phyloP scores from a whole-genome alignment of 2,329 filamentous ascomycete species.

The Microcyclospora tardicrescens region DNA sequence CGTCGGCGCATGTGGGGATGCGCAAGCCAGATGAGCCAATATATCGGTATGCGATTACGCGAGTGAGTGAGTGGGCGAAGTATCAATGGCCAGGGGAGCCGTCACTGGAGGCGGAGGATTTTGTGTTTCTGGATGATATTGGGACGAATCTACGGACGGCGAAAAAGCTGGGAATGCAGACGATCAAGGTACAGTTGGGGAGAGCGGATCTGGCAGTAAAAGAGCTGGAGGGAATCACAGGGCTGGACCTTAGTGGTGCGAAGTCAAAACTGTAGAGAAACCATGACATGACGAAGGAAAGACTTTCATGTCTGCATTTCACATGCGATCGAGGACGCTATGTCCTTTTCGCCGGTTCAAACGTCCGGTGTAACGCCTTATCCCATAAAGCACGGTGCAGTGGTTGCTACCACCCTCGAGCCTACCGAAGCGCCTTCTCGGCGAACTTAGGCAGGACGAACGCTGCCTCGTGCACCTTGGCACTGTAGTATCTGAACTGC shows the following conservation, averaged over 20 bases:
- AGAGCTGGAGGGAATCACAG: slow-evolving; percentile 63
- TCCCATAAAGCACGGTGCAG: too few species aligned
- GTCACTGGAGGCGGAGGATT: slow-evolving; percentile 48
- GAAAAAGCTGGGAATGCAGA: slow-evolving; percentile 59
- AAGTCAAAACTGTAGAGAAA: slow-evolving; percentile 10
- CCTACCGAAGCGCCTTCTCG: slow-evolving; percentile 50
- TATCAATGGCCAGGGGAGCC: slow-evolving; percentile 40
- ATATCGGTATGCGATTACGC: slow-evolving; percentile 59
- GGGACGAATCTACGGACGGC: slow-evolving; percentile 82
- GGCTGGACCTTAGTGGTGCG: slow-evolving; percentile 46
- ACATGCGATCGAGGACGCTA: too few species aligned
- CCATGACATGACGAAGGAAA: not conserved
- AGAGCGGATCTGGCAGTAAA: slow-evolving; percentile 68
- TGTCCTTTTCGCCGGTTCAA: too few species aligned
- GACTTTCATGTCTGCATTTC: too few species aligned
- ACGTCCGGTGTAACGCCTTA: too few species aligned
- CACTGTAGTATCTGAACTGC: slow-evolving; percentile 93
- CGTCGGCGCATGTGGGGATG: slow-evolving; percentile 72
- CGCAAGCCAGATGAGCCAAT: slow-evolving; percentile 77
- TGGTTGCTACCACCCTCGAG: not conserved
- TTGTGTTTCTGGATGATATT: slow-evolving; percentile 88
- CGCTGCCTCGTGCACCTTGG: slow-evolving; percentile 87
- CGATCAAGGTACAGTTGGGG: slow-evolving; percentile 73
- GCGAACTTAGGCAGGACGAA: slow-evolving; percentile 93
- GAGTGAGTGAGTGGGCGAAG: slow-evolving; percentile 51